Percentiles rank a stretch among this genome's conserved stretches.
phyloP scores from a whole-genome alignment of 345 rosid species.

The Syzygium aromaticum region DNA sequence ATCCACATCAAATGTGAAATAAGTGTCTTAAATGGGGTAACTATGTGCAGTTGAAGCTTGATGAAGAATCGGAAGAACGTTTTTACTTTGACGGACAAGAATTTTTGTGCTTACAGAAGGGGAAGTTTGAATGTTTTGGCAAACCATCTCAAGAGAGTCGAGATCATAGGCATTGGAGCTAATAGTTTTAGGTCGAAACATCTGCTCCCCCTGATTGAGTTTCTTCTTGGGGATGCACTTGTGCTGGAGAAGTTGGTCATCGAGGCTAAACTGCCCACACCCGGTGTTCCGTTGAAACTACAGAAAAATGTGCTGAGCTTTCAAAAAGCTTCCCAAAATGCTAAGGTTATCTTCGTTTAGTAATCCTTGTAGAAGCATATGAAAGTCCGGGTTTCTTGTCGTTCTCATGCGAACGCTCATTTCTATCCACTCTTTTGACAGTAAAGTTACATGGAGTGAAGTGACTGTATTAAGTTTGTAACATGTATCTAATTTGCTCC shows the following conservation, averaged over 20 bases:
- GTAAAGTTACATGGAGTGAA: too few relatives aligned
- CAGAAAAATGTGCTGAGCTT: neutral
- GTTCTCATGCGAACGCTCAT: too few relatives aligned
- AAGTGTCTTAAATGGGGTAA: neutral
- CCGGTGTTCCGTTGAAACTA: neutral
- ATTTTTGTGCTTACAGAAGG: neutral
- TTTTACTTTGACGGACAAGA: neutral
- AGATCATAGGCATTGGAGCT: neutral
- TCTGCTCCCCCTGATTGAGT: neutral
- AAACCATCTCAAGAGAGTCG: neutral
- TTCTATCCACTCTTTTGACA: too few relatives aligned
- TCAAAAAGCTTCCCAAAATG: neutral
- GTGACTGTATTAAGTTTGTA: too few relatives aligned
- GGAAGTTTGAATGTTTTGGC: neutral
- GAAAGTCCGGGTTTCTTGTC: too few relatives aligned
- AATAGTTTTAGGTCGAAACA: neutral
- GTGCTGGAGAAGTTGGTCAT: neutral
- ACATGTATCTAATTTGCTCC: too few relatives aligned
- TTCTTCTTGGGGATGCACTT: neutral
- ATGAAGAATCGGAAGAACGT: neutral
- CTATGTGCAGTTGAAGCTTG: neutral
- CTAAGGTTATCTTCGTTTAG: neutral
- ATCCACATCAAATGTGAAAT: too few relatives aligned
- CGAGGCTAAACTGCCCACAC: neutral
- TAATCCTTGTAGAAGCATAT: too few relatives aligned